Conservation (phyloP, 345 rosid species). For the Linum usitatissimum region DNA sequence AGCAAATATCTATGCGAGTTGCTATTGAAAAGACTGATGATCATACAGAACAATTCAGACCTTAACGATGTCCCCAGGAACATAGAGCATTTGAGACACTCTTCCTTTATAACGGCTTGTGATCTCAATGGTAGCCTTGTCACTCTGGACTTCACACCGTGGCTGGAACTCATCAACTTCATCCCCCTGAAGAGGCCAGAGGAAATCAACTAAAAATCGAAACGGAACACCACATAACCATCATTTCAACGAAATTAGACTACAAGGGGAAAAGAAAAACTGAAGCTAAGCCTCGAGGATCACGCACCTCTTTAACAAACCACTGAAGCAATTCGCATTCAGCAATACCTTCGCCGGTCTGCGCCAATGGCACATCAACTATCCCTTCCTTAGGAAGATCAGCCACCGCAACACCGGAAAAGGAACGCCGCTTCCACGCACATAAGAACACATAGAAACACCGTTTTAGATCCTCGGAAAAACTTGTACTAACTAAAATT, state of each 20-base stretch:
- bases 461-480: neutral
- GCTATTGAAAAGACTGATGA: neutral
- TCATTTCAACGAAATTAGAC: slow-evolving; percentile 5
- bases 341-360: slow-evolving; percentile 98
- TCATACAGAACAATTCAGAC: slow-evolving; percentile 21
- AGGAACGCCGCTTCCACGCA: slow-evolving; percentile 26
- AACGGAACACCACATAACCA: neutral
- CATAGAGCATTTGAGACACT: slow-evolving; percentile 41
- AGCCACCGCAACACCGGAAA: slow-evolving; percentile 42
- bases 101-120: slow-evolving; percentile 91
- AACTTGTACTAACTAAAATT: neutral
- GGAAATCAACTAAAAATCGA: no score
- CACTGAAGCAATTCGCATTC: slow-evolving; percentile 91
- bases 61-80: slow-evolving; percentile 84
- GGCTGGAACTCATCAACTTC: slow-evolving; percentile 81
- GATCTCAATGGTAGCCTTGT: slow-evolving; percentile 90
- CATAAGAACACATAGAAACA: neutral
- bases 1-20: neutral
- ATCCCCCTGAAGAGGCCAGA: slow-evolving; percentile 48
- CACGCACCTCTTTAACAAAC: slow-evolving; percentile 78
- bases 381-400: slow-evolving; percentile 29
- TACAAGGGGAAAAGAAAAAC: neutral
- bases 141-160: slow-evolving; percentile 96
- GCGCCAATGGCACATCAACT: slow-evolving; percentile 80
- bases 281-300: neutral